Percentiles rank a stretch among this genome's conserved stretches.
These are phyloP conservation scores for Colletotrichum viniferum DNA, from an alignment of 2,329 filamentous ascomycete genomes.

Conservation along the genomic window DNA sequence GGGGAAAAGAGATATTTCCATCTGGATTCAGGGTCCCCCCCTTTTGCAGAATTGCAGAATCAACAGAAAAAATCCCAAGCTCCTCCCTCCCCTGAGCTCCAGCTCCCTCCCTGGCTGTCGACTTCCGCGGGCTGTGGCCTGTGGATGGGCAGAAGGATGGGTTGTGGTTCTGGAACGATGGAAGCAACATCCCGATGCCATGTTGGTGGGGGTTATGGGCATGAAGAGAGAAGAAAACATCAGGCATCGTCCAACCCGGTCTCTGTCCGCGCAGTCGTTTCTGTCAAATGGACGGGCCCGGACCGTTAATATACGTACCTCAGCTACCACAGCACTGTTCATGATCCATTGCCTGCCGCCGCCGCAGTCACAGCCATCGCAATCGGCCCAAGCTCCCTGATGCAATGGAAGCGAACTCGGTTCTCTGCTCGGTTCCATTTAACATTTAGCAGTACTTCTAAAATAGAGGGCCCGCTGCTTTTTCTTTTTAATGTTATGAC, in stretches of 20 bases:
- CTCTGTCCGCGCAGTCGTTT: background rate
- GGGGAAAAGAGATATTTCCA: background rate
- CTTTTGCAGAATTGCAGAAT: background rate
- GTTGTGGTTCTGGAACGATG: background rate
- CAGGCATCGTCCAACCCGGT: background rate
- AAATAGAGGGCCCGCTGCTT: background rate
- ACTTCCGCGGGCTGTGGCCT: background rate
- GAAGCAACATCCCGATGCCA: background rate
- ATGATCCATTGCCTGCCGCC: background rate
- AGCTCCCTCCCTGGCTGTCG: background rate
- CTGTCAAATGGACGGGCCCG: background rate
- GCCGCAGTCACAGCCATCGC: background rate
- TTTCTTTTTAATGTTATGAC: slow-evolving; percentile 2
- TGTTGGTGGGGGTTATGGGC: background rate
- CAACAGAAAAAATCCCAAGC: background rate
- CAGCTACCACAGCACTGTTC: background rate
- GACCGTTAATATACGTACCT: background rate
- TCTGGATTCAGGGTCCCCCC: slow-evolving; percentile 6
- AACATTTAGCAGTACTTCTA: background rate
- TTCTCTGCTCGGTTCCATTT: background rate
- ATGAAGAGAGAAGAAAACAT: background rate
- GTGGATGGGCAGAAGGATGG: background rate
- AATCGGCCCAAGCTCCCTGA: background rate
- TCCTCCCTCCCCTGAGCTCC: background rate
- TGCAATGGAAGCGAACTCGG: background rate